A percentile compares a stretch with the other conserved stretches of the same genome.
These are phyloP conservation scores for Fraxinus angustifolia DNA, from an alignment of 305 asterid species.

Conservation along the genomic window DNA sequence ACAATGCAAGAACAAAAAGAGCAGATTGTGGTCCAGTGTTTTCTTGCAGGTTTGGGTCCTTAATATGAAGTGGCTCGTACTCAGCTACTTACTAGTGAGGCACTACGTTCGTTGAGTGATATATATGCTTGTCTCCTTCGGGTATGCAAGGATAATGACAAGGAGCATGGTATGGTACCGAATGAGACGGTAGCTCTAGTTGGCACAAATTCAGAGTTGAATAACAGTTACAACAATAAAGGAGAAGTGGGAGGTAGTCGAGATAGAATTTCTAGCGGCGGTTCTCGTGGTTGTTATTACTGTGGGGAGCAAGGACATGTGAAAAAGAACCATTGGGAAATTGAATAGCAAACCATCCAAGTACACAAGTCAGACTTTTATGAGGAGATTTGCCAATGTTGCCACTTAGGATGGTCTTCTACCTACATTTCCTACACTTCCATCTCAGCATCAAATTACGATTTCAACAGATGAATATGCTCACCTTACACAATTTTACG, in stretches of 20 bases:
- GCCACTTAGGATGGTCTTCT: neutral
- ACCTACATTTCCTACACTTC: neutral
- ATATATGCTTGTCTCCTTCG: neutral
- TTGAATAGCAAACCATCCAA: neutral
- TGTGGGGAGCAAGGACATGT: neutral
- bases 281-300: neutral
- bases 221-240: neutral
- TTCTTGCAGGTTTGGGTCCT: neutral
- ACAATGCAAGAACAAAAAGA: neutral
- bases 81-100: neutral
- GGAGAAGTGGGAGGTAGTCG: neutral
- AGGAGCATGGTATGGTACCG: neutral
- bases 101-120: neutral
- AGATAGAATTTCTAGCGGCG: neutral
- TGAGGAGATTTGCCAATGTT: neutral
- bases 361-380: neutral
- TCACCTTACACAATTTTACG: neutral
- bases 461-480: neutral
- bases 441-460: neutral
- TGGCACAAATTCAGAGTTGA: neutral
- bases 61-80: neutral
- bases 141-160: neutral
- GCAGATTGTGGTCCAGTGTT: neutral
- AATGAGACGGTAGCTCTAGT: neutral
- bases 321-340: neutral